Evolutionary conservation across 2,329 filamentous ascomycete genomes (phyloP).

Genomic region (Juglanconis sp.): DNA sequence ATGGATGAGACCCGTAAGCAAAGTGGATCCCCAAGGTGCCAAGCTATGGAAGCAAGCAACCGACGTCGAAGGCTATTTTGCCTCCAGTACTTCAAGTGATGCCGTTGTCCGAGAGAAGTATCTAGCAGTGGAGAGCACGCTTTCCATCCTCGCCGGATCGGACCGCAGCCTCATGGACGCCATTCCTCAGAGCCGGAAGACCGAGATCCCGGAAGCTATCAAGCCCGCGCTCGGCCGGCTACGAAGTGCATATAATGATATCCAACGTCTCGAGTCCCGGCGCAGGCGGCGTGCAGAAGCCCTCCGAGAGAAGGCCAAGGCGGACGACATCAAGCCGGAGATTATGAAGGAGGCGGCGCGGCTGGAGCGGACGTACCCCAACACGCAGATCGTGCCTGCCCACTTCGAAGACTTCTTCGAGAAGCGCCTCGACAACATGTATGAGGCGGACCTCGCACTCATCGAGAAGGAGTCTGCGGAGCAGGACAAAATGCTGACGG

Average conservation of each 20-base stretch:
- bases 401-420: conserved; percentile 94
- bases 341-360: conserved; percentile 80
- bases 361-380: conserved; percentile 80
- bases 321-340: conserved; percentile 84
- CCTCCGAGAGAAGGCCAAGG: conserved; percentile 73
- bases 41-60: conserved; percentile 72
- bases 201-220: conserved; percentile 74
- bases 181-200: conserved; percentile 79
- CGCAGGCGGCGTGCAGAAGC: conserved; percentile 76
- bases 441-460: conserved; percentile 73
- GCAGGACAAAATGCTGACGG: conserved; percentile 67
- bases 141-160: conserved; percentile 73
- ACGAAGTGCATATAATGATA: conserved; percentile 78
- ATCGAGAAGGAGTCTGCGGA: conserved; percentile 70
- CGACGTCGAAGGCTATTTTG: conserved; percentile 86
- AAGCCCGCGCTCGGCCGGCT: conserved; percentile 76
- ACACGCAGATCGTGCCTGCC: conserved; percentile 77
- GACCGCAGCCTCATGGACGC: conserved; percentile 82
- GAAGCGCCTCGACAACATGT: conserved; percentile 68
- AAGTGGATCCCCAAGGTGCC: conserved; percentile 59
- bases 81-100: conserved; percentile 56
- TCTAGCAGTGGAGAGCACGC: conserved; percentile 67
- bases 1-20: conserved; percentile 71
- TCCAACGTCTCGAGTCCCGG: conserved; percentile 76
- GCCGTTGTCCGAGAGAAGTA: conserved; percentile 72